Evolutionary conservation across 768 basidiomycete genomes (phyloP).

Genomic region (Leccinellum albellum): DNA sequence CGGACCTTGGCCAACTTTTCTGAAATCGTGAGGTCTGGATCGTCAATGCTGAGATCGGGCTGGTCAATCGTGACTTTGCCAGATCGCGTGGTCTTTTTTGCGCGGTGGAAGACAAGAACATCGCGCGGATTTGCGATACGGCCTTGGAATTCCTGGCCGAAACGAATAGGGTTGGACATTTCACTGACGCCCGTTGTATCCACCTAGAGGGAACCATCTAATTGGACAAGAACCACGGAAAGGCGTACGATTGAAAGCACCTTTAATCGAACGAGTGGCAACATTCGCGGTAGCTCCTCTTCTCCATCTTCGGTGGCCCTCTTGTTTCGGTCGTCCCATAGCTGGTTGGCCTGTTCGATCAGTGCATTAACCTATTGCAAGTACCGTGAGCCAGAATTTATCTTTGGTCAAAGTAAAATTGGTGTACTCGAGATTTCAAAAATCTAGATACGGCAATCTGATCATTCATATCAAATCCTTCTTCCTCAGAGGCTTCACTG

Average conservation of each 20-base stretch:
- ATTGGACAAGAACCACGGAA: not conserved
- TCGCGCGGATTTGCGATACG: constrained; percentile 93
- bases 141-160: constrained; percentile 93
- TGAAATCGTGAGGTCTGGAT: constrained; percentile 58
- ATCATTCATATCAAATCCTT: constrained; percentile 71
- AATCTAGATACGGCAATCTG: constrained; percentile 81
- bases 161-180: constrained; percentile 93
- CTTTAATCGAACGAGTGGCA: constrained; percentile 85
- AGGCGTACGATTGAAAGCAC: constrained; percentile 32
- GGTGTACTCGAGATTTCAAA: constrained; percentile 62
- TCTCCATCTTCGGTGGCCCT: constrained; percentile 58
- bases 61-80: constrained; percentile 67
- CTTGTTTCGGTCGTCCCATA: constrained; percentile 25
- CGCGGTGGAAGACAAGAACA: constrained; percentile 84
- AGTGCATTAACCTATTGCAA: constrained; percentile 63
- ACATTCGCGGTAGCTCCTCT: constrained; percentile 61
- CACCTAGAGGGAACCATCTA: constrained; percentile 45
- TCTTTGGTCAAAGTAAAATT: not conserved
- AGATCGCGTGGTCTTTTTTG: constrained; percentile 49
- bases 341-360: constrained; percentile 67
- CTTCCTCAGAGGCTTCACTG: constrained; percentile 72
- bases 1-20: constrained; percentile 79
- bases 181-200: constrained; percentile 88
- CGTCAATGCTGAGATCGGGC: constrained; percentile 80
- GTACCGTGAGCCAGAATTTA: not conserved